Percentiles rank a stretch among this genome's conserved stretches.
Evolutionary conservation across 148 eudicot species (phyloP).

Genomic region (Salicornia ramosissima): DNA sequence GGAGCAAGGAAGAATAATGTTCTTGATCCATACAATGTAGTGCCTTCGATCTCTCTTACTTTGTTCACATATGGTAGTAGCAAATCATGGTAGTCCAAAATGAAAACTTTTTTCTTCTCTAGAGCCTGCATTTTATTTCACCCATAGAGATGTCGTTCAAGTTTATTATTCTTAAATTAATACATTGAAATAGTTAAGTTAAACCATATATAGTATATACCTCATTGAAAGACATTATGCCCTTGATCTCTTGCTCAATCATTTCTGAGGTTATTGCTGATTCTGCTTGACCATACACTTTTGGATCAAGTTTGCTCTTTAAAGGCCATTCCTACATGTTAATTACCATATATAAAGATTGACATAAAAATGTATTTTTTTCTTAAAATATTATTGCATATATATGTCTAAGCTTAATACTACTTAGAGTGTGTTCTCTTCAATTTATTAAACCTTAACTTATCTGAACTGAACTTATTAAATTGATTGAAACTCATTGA

Average conservation of each 20-base stretch:
- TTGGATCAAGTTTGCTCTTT: conserved; percentile 64
- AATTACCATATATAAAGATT: too few relatives aligned
- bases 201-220: conserved; percentile 20
- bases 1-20: conserved; percentile 53
- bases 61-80: conserved; percentile 61
- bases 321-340: conserved; percentile 39
- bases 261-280: conserved; percentile 54
- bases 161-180: background rate
- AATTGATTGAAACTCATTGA: too few relatives aligned
- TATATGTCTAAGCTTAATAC: too few relatives aligned
- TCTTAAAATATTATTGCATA: too few relatives aligned
- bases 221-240: conserved; percentile 44
- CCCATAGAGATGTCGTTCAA: background rate
- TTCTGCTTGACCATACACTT: conserved; percentile 60
- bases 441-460: too few relatives aligned
- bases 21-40: conserved; percentile 72
- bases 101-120: conserved; percentile 56
- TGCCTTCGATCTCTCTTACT: conserved; percentile 54
- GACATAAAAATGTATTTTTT: too few relatives aligned
- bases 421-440: too few relatives aligned
- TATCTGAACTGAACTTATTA: too few relatives aligned
- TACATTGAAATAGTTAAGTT: background rate
- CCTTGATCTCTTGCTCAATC: conserved; percentile 48
- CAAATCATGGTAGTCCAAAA: conserved; percentile 80
- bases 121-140: conserved; percentile 44